Conservation (phyloP, 257 asterid species). For the Solanum tarijense region DNA sequence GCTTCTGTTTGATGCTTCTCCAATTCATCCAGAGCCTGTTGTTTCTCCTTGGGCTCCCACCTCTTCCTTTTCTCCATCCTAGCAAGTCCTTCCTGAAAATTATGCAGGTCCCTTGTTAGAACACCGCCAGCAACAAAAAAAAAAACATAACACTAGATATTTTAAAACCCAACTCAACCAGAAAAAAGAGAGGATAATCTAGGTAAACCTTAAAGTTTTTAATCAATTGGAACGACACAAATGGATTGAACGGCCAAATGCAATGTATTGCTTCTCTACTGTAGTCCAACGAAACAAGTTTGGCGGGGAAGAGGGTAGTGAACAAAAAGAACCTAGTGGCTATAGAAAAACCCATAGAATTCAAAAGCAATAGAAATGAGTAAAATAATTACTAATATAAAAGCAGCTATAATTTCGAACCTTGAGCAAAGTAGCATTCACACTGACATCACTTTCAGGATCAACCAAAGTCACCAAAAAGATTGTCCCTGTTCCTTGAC, state of each 20-base stretch:
- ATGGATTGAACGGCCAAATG: background rate
- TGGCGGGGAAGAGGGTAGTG: background rate
- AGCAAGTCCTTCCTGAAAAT: slow-evolving; percentile 81
- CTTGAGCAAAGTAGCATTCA: slow-evolving; percentile 82
- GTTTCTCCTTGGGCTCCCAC: slow-evolving; percentile 24
- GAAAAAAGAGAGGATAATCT: background rate
- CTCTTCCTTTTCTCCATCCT: slow-evolving; percentile 82
- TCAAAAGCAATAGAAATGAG: background rate
- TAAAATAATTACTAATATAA: background rate
- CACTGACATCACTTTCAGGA: slow-evolving; percentile 57
- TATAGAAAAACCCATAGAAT: background rate
- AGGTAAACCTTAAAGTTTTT: background rate
- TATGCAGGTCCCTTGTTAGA: background rate
- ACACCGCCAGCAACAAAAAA: background rate
- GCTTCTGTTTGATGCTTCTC: slow-evolving; percentile 78
- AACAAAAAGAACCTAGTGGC: background rate
- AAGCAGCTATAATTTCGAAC: slow-evolving; percentile 14
- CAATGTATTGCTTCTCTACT: background rate
- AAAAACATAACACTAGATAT: background rate
- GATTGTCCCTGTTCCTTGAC: slow-evolving; percentile 91
- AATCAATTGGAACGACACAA: background rate
- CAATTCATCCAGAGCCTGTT: slow-evolving; percentile 53
- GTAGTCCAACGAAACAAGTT: background rate
- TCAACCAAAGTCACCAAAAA: slow-evolving; percentile 60
- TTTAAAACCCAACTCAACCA: background rate